Base-by-base conservation (phyloP, 2,329 filamentous ascomycete species). In the Penicillium hordei region DNA sequence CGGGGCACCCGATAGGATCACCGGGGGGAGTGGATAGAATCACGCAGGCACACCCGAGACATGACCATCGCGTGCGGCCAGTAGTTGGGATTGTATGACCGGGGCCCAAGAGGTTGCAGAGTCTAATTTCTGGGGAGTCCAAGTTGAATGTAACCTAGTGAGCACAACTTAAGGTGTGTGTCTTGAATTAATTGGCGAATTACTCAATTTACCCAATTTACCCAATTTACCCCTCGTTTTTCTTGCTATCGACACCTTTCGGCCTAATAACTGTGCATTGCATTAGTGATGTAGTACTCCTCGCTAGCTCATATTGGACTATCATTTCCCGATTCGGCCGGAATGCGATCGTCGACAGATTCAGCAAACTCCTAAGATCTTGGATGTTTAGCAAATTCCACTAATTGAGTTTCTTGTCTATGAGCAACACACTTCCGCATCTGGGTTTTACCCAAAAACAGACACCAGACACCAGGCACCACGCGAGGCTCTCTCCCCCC, bases 381-480 rank as follows among this genome's bases (percentile, higher is more conserved):
- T 1, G 3, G 15, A 6, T 23, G 33, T 21, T 31, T 23, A 17
- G 27, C 12, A 9, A 33, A 27, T 19, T 29, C 40, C 5, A 25
- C 25, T n/a, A 17, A 17, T 40, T 31, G 15, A 31, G 1, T 34
- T 21, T 15, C n/a, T 33, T 46, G 23, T 36, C 4, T 19, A 2
- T 34, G 8, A 33, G 5, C 19, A 42, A 42, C 38, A 50, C 7
- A 55, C 19, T 55, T 49, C 52, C 57, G 57, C 50, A 43, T 59
- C 21, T 40, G 40, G 40, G 40, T 36, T 40, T 13, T 34, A 36
- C n/a, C 53, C 49, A 54, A 60, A 60, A 60, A 52, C 48, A 55
- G 53, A 21, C 36, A 59, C 59, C 52, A 60, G 53, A 21, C 36
- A 59, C 59, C 52, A 60, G 53, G 27, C 36, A 59, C 59, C 52